Evolutionary conservation across 2,329 filamentous ascomycete species (phyloP), one percentile per base, ranked within the genome.

Genomic region (Bipolaris bicolor): DNA sequence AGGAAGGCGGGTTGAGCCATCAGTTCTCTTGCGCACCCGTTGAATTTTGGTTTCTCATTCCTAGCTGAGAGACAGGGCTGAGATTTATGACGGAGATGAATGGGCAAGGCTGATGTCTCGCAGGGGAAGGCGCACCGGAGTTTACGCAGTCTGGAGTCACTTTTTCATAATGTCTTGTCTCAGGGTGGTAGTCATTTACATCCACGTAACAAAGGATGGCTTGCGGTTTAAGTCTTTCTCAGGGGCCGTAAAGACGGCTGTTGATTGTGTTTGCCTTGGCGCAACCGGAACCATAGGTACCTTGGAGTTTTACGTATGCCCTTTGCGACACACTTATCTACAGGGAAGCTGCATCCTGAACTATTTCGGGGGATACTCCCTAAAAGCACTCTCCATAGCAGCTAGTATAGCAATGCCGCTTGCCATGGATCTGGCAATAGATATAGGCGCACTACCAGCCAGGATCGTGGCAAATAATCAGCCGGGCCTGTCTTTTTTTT

Each of bases 1-100:
- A 36, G 34, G 44, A 52, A 47, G 26, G 40, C 22, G 20, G 24
- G 26, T 34, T 56, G 41, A 56, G 7, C 31, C 3, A 15, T 37
- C 49, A 1, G 7, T 39, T 26, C n/a, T 33, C 36, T 40, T 40
- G 2, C 4, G 16, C 13, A n/a, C 15, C 5, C n/a, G 22, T 18
- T 29, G 7, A 39, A 29, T 16, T 13, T 29, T 5, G 20, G 10
- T 7, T 18, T n/a, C 15, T 6, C 6, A 7, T n/a, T 18, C 9
- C 39, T 18, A 6, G n/a, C 9, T 39, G 33, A n/a, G 20, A 16
- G 13, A n/a, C 34, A 20, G n/a, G 7, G 10, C 34, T 39, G 46
- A n/a, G 9, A n/a, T 6, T 15, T 16, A 18, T 39, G 20, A 10
- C 29, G 34, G n/a, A 26, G 34, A 18, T 16, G 33, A 34, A 39